These are phyloP conservation scores for Cyclotella baltica DNA, from an alignment of 108 stramenopile genomes.

Conservation along the genomic window DNA sequence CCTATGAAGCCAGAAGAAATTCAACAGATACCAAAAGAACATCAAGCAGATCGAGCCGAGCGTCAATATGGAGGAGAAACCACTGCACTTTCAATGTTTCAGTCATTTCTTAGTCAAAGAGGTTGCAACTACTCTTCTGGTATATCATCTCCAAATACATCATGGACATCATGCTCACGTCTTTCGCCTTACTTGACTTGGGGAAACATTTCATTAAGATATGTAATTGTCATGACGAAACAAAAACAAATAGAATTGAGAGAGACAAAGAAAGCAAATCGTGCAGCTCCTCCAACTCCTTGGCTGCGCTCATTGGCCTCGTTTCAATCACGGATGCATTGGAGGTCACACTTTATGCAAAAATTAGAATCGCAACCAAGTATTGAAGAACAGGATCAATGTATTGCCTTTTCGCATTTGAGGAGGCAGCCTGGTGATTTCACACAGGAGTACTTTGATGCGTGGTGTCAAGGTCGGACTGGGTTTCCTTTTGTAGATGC, in stretches of 20 bases:
- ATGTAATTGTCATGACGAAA: constrained; percentile 49
- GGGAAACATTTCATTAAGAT: constrained; percentile 67
- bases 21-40: constrained; percentile 58
- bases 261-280: constrained; percentile 40
- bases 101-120: constrained; percentile 63
- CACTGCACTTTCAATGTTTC: constrained; percentile 56
- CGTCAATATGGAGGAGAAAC: constrained; percentile 73
- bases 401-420: constrained; percentile 63
- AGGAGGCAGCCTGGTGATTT: constrained; percentile 70
- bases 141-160: constrained; percentile 73
- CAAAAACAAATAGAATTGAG: constrained; percentile 55
- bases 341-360: constrained; percentile 79
- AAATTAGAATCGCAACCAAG: constrained; percentile 72
- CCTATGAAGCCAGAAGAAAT: constrained; percentile 46
- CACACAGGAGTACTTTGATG: constrained; percentile 58
- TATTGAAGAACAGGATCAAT: constrained; percentile 62
- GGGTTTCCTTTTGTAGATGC: constrained; percentile 81
- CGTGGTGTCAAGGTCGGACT: constrained; percentile 65
- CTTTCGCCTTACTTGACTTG: constrained; percentile 73
- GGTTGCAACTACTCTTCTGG: constrained; percentile 62
- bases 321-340: constrained; percentile 74
- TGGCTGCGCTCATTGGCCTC: constrained; percentile 72
- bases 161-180: constrained; percentile 74
- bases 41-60: constrained; percentile 56
- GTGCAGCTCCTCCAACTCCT: constrained; percentile 19